phyloP scores from a whole-genome alignment of 2,329 filamentous ascomycete genomes.

The Xylogone sp. region DNA sequence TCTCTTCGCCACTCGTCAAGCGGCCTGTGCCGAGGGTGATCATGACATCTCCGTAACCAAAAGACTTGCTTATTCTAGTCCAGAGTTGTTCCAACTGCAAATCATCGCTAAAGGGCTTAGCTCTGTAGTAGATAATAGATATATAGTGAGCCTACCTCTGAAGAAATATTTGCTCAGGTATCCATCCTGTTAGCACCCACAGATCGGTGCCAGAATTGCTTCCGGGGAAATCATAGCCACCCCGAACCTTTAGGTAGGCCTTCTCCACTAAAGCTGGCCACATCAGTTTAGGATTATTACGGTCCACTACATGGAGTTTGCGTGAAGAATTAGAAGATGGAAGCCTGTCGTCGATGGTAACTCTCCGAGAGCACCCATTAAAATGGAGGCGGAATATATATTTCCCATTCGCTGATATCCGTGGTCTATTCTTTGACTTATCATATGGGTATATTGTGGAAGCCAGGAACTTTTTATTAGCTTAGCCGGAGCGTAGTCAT shows the following conservation, averaged over 20 bases:
- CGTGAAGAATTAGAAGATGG: constrained; percentile 72
- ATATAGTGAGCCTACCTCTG: constrained; percentile 53
- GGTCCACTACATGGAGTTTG: constrained; percentile 82
- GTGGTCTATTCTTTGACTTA: constrained; percentile 49
- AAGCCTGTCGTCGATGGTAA: constrained; percentile 84
- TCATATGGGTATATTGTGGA: constrained; percentile 76
- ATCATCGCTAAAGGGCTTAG: constrained; percentile 56
- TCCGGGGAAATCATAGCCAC: constrained; percentile 95
- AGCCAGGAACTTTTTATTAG: constrained; percentile 56
- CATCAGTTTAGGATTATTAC: constrained; percentile 73
- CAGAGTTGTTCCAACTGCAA: constrained; percentile 73
- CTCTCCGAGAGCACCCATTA: constrained; percentile 86
- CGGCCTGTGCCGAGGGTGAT: constrained; percentile 88
- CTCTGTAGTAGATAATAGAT: constrained; percentile 4
- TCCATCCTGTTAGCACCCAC: constrained; percentile 91
- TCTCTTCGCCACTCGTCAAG: constrained; percentile 72
- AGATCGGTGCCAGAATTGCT: constrained; percentile 96
- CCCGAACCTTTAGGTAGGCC: constrained; percentile 90
- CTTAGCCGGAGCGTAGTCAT: constrained; percentile 3
- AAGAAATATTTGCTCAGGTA: constrained; percentile 91
- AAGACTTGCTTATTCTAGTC: constrained; percentile 71
- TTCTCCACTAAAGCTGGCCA: constrained; percentile 96
- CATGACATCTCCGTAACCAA: constrained; percentile 74
- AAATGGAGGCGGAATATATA: constrained; percentile 93
- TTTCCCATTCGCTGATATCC: constrained; percentile 73